These are phyloP conservation scores for Clausena lansium DNA, from an alignment of 345 rosid genomes.

Conservation along the genomic window DNA sequence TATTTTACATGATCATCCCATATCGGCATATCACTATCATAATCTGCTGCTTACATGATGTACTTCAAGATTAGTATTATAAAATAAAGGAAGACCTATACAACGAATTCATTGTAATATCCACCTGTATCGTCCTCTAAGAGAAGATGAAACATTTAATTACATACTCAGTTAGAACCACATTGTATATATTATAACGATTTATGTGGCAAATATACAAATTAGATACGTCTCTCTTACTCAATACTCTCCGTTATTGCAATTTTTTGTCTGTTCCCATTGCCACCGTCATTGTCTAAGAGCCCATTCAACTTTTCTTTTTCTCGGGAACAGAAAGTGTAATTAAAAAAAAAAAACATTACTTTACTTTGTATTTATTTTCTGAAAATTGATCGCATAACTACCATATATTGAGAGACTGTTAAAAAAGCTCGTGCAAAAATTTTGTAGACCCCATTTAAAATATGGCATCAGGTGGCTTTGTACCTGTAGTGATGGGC, in stretches of 20 bases:
- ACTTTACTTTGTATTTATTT: background rate
- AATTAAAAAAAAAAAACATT: too few species aligned
- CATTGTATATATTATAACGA: background rate
- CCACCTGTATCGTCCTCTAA: too few species aligned
- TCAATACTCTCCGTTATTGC: background rate
- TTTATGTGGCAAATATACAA: background rate
- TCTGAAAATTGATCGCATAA: background rate
- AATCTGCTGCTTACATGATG: too few species aligned
- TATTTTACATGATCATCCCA: too few species aligned
- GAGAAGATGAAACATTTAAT: too few species aligned
- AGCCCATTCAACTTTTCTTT: background rate
- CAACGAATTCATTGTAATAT: too few species aligned
- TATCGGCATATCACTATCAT: too few species aligned
- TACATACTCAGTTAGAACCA: too few species aligned
- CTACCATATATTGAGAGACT: background rate
- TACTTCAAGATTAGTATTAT: too few species aligned
- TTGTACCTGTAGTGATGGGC: background rate
- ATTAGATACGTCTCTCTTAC: background rate
- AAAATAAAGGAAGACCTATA: too few species aligned
- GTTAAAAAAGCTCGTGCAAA: background rate
- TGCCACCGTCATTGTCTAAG: background rate
- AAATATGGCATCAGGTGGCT: background rate
- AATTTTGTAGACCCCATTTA: background rate
- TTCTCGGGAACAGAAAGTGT: background rate
- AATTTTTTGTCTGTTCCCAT: background rate